phyloP scores from a whole-genome alignment of 345 rosid species.

The Bruguiera sexangula region DNA sequence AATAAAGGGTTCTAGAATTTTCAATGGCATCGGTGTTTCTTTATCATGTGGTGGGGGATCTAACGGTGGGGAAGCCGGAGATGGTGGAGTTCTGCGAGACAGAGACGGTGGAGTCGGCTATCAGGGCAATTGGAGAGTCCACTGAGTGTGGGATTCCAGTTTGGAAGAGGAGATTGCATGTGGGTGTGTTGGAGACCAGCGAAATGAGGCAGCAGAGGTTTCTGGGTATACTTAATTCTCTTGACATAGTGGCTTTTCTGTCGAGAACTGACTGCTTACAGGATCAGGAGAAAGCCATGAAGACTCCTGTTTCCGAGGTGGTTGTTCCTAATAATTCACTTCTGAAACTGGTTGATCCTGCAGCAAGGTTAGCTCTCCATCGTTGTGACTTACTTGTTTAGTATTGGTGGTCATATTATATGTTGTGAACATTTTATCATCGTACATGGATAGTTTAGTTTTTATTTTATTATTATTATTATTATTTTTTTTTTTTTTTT shows the following conservation, averaged over 20 bases:
- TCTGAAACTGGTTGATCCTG: slow-evolving; percentile 89
- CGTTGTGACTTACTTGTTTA: background rate
- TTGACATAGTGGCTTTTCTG: slow-evolving; percentile 75
- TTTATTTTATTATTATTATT: too few relatives aligned
- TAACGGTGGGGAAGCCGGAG: slow-evolving; percentile 98
- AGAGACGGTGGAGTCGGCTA: slow-evolving; percentile 82
- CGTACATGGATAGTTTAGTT: background rate
- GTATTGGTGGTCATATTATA: background rate
- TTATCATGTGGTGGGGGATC: slow-evolving; percentile 95
- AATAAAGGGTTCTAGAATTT: background rate
- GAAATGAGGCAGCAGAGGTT: slow-evolving; percentile 81
- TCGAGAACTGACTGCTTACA: slow-evolving; percentile 69
- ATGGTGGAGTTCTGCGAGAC: slow-evolving; percentile 77
- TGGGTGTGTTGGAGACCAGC: slow-evolving; percentile 54
- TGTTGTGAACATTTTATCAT: background rate
- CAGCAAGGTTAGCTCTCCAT: slow-evolving; percentile 53
- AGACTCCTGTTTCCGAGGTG: slow-evolving; percentile 75
- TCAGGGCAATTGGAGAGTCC: slow-evolving; percentile 75
- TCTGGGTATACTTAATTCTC: slow-evolving; percentile 81
- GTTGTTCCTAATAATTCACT: slow-evolving; percentile 54
- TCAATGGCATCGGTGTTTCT: slow-evolving; percentile 83
- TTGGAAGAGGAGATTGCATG: slow-evolving; percentile 66
- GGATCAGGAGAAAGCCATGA: slow-evolving; percentile 78
- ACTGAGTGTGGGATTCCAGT: slow-evolving; percentile 92
- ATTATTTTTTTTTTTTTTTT: too few relatives aligned